These are phyloP conservation scores for Cytospora schulzeri DNA, from an alignment of 2,329 filamentous ascomycete genomes.

Conservation along the genomic window DNA sequence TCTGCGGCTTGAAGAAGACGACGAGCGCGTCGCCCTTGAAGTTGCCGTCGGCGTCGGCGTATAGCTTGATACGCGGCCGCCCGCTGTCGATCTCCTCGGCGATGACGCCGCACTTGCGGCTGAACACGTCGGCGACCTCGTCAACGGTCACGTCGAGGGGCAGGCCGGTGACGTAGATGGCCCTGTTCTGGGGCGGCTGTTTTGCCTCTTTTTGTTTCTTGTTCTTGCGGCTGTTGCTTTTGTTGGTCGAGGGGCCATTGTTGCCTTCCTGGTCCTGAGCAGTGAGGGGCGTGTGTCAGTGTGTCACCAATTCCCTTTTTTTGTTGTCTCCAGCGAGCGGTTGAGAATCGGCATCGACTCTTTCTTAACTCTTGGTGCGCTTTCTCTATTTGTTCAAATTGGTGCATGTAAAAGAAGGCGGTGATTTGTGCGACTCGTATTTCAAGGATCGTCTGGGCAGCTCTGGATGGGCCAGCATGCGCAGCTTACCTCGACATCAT, in stretches of 20 bases:
- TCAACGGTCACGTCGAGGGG: constrained; percentile 76
- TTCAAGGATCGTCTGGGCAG: constrained; percentile 24
- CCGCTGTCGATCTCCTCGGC: constrained; percentile 92
- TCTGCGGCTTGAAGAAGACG: constrained; percentile 93
- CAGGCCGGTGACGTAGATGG: constrained; percentile 88
- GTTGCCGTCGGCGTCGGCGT: constrained; percentile 75
- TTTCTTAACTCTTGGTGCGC: constrained; percentile 3
- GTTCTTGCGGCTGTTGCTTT: constrained; percentile 32
- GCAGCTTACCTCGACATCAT: constrained; percentile 48
- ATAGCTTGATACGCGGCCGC: constrained; percentile 88
- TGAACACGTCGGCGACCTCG: constrained; percentile 84
- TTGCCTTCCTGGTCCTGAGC: constrained; percentile 34
- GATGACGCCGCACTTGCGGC: constrained; percentile 82
- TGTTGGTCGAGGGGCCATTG: constrained; percentile 31
- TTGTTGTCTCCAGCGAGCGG: constrained; percentile 8
- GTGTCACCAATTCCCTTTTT: constrained; percentile 21
- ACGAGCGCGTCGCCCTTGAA: constrained; percentile 95
- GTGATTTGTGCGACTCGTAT: constrained; percentile 12
- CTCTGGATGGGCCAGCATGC: constrained; percentile 33
- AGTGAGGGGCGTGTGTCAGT: constrained; percentile 28
- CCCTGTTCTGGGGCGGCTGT: constrained; percentile 70
- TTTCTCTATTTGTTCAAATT: constrained; percentile 7
- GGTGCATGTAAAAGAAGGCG: not conserved
- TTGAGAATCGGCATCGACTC: constrained; percentile 9
- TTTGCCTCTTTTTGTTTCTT: constrained; percentile 45